Evolutionary conservation across 75 land plant genomes (phyloP), one percentile per base, ranked within the genome.

Genomic region (Sequoiadendron giganteum): DNA sequence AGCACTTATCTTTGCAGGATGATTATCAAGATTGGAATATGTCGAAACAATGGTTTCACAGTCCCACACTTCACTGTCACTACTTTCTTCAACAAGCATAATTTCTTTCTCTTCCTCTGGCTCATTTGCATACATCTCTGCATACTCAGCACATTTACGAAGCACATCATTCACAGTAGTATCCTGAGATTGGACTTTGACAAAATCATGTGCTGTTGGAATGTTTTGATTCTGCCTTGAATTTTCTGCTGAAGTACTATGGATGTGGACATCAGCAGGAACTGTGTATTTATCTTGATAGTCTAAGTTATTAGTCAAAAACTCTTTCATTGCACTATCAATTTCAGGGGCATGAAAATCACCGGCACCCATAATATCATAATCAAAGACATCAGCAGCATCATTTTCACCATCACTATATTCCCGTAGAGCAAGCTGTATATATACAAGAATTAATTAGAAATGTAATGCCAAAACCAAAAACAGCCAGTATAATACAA

Each of bases 21-120:
- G 99, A 88, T 98, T 97, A 82, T 98, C 99, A 79, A 98, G 89
- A 86, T 93, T 98, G 68, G 99, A 98, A 85, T 92, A 93, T 15
- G 97, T 97, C 39, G 99, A 91, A 86, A 98, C 91, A 55, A 98
- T 94, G 48, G 97, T 95, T 83, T 97, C 99, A 93, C 99, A 98
- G 75, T 98, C 99, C 99, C 97, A 98, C 7, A 32, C 68, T 79
- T 94, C 96, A 78, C 97, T 96, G 83, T 93, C 95, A 87, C 95
- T 94, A 84, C 93, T 93, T 58, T 94, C 95, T 14, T 93, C 86
- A 65, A 95, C 45, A 10, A 93, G 86, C 7, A 91, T 88, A 14
- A 86, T 49, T 42, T 93, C 95, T 25, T 89, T 88, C 47, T 90
- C 94, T 72, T 93, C 91, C 48, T 91, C 88, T 47, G 85, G 75